Conservation (phyloP, 2,329 filamentous ascomycete species). For the Colletotrichum endophyticum region DNA sequence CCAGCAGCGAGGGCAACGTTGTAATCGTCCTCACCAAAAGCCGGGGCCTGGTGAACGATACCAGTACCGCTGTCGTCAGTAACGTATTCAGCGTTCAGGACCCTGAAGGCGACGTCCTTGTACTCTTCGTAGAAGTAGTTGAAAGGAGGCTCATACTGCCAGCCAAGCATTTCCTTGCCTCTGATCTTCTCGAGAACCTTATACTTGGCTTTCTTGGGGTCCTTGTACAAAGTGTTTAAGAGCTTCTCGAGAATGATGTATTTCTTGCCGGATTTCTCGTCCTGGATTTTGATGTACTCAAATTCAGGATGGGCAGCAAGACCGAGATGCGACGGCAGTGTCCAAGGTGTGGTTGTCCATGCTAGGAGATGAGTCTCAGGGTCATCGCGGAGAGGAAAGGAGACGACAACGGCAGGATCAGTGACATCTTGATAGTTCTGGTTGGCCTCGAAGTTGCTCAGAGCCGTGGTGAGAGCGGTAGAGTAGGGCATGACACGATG, state of each 20-base stretch:
- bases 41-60: slow-evolving; percentile 91
- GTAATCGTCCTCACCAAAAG: slow-evolving; percentile 97
- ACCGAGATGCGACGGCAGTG: slow-evolving; percentile 79
- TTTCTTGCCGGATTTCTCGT: slow-evolving; percentile 81
- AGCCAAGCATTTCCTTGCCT: slow-evolving; percentile 84
- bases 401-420: slow-evolving; percentile 87
- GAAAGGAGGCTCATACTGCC: slow-evolving; percentile 89
- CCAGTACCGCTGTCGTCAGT: slow-evolving; percentile 90
- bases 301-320: slow-evolving; percentile 82
- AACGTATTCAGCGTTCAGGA: slow-evolving; percentile 85
- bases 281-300: slow-evolving; percentile 85
- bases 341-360: slow-evolving; percentile 92
- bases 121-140: slow-evolving; percentile 90
- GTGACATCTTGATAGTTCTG: slow-evolving; percentile 95
- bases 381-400: slow-evolving; percentile 83
- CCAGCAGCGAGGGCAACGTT: slow-evolving; percentile 78
- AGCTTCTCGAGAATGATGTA: slow-evolving; percentile 86
- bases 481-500: slow-evolving; percentile 96
- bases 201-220: slow-evolving; percentile 94
- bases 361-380: slow-evolving; percentile 78
- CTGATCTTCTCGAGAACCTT: slow-evolving; percentile 80
- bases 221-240: slow-evolving; percentile 86
- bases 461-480: slow-evolving; percentile 53
- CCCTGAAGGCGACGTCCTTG: slow-evolving; percentile 81
- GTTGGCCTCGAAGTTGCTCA: slow-evolving; percentile 88